phyloP scores from a whole-genome alignment of 164 flowering plant genomes.

The Amborella trichopoda region DNA sequence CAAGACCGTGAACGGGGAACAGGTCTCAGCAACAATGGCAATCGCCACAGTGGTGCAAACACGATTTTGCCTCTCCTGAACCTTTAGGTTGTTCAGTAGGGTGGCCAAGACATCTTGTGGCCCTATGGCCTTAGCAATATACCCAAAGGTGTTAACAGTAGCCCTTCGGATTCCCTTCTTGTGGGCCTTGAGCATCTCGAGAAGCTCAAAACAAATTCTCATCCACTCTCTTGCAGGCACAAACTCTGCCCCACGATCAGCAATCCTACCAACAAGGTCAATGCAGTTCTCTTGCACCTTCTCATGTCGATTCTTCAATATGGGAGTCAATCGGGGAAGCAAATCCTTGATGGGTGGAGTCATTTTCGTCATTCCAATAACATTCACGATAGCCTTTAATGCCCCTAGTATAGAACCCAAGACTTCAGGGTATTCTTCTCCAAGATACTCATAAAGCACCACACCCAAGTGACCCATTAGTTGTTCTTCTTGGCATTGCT shows the following conservation, averaged over 20 bases:
- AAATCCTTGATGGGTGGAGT: conserved; percentile 97
- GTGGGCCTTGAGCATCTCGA: conserved; percentile 98
- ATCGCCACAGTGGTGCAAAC: conserved; percentile 98
- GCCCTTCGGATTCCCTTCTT: conserved; percentile 95
- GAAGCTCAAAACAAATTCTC: conserved; percentile 97
- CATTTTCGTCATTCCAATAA: conserved; percentile 99
- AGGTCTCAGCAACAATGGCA: conserved; percentile 96
- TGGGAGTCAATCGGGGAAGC: conserved; percentile 92
- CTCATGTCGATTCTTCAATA: conserved; percentile 93
- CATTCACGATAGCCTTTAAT: conserved; percentile 90
- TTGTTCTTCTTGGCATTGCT: conserved; percentile 98
- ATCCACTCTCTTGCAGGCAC: conserved; percentile 99
- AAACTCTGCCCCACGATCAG: conserved; percentile 98
- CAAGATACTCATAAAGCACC: conserved; percentile 87
- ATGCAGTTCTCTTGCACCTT: conserved; percentile 98
- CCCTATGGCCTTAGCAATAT: conserved; percentile 96
- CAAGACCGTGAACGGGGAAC: conserved; percentile 92
- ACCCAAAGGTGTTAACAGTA: conserved; percentile 96
- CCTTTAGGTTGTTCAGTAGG: conserved; percentile 85
- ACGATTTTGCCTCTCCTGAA: conserved; percentile 97
- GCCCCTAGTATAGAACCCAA: conserved; percentile 94
- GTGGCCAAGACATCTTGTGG: conserved; percentile 98
- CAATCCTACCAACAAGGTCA: conserved; percentile 96
- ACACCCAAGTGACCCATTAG: conserved; percentile 99
- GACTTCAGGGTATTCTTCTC: conserved; percentile 98